Percentiles rank a stretch among this genome's conserved stretches.
Conservation (phyloP, 371 early-diverging fungal genomes). For the Mortierella sp. region DNA sequence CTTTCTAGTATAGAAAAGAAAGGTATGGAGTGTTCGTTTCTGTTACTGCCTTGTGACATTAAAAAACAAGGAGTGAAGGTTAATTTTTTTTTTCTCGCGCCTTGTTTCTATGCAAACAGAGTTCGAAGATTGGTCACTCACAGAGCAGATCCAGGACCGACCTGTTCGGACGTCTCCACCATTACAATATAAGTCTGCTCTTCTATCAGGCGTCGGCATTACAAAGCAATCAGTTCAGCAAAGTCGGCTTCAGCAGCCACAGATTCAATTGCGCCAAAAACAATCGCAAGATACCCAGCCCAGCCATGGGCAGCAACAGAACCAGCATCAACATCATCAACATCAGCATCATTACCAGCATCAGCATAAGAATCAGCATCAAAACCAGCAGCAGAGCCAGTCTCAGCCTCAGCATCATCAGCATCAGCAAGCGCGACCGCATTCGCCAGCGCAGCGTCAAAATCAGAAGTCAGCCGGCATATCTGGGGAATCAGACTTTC, state of each 20-base stretch:
- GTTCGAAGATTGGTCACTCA: slow-evolving; percentile 46
- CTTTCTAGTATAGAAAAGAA: slow-evolving; percentile 32
- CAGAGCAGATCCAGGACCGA: slow-evolving; percentile 39
- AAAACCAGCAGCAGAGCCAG: background rate
- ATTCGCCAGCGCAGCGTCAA: background rate
- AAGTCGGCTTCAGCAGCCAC: slow-evolving; percentile 16
- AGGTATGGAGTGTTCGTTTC: slow-evolving; percentile 17
- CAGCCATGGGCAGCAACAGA: slow-evolving; percentile 3
- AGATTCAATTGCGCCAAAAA: slow-evolving; percentile 10
- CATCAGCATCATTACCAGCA: background rate
- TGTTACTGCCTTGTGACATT: background rate
- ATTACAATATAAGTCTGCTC: slow-evolving; percentile 25
- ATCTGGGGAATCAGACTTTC: no score
- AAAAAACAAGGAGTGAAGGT: background rate
- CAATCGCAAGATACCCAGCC: slow-evolving; percentile 1
- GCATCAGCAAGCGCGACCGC: background rate
- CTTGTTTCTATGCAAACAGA: slow-evolving; percentile 11
- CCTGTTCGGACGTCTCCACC: slow-evolving; percentile 14
- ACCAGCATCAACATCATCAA: background rate
- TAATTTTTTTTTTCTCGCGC: background rate
- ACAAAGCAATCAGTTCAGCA: slow-evolving; percentile 1
- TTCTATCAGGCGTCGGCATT: slow-evolving; percentile 12
- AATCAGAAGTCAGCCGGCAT: no score
- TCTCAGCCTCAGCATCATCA: background rate
- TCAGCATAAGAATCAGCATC: background rate